Evolutionary conservation across 306 rosid genomes (phyloP).

Genomic region (Amphicarpaea edgeworthii): DNA sequence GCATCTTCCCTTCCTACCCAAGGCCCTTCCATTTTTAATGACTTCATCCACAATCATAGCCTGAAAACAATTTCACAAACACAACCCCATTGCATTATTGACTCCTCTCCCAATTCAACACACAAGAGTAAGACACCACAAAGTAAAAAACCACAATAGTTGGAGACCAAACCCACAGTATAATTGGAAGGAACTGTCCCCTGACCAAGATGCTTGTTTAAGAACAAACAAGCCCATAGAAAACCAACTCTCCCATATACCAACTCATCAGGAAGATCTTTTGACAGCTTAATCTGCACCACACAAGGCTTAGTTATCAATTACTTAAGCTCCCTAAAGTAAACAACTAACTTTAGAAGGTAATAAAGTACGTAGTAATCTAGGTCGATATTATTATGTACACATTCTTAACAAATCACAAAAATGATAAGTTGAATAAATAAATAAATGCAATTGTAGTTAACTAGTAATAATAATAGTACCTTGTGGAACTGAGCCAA

Average conservation of each 20-base stretch:
- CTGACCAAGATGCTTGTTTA: slow-evolving; percentile 70
- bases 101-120: background rate
- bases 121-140: too few species aligned
- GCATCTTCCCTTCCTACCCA: slow-evolving; percentile 61
- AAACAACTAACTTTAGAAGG: too few species aligned
- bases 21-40: slow-evolving; percentile 65
- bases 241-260: slow-evolving; percentile 77
- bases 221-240: slow-evolving; percentile 77
- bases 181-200: slow-evolving; percentile 62
- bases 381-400: too few species aligned
- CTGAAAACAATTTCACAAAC: slow-evolving; percentile 47
- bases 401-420: background rate
- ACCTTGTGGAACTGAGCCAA: slow-evolving; percentile 70
- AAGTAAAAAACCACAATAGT: slow-evolving; percentile 21
- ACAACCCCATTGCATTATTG: slow-evolving; percentile 18
- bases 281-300: slow-evolving; percentile 74
- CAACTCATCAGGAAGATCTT: slow-evolving; percentile 75
- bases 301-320: background rate
- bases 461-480: background rate
- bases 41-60: slow-evolving; percentile 60
- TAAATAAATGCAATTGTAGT: background rate
- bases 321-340: background rate
- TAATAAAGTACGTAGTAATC: too few species aligned
- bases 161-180: slow-evolving; percentile 57
- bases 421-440: background rate